Base-by-base conservation (phyloP, 2,329 filamentous ascomycete species). In the Aspergillus sp. region DNA sequence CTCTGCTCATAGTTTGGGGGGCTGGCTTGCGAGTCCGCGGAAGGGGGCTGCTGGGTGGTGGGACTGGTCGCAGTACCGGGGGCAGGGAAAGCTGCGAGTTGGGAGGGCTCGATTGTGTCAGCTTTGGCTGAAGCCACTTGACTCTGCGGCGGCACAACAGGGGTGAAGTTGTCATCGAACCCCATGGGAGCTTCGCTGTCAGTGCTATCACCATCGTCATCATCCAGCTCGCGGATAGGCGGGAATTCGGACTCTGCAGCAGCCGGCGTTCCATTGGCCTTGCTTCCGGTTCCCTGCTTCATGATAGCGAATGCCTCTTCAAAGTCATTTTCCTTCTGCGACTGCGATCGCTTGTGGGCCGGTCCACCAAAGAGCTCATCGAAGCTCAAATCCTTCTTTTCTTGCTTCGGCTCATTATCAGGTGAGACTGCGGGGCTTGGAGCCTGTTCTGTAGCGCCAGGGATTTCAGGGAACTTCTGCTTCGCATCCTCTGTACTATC, bases 151-250 rank as follows among this genome's bases (percentile, higher is more conserved):
- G 78, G 72, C 41, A 76, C 80, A 25, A 83, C 81, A 13, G 89
- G 85, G 0, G 88, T 87, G 68, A 97, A 97, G 70, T 97, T 88
- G 67, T 99, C 94, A 46, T 95, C 93, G 66, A 97, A 97, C 0
- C 92, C 91, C 62, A 75, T 53, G 25, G 65, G 66, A 5, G 63
- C 76, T 40, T 89, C 91, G 45, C 83, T 83, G 45, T 90, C 89
- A 54, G 84, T 88, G 50, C 86, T 87, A 25, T 87, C 91, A 25
- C 88, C 92, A n/a, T 95, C 88, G 20, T 92, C 88, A 25, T 85
- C 81, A 56, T 89, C 88, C 53, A 97, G 75, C 68, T 93, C 90
- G n/a, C 88, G 86, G 55, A 97, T 96, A 0, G 93, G 94, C 29
- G 94, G 94, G 67, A 97, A 97, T 68, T 97, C 94, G 19, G 84